These are phyloP conservation scores for Scenedesmus sp. DNA, from an alignment of 163 green algal species.

Conservation along the genomic window DNA sequence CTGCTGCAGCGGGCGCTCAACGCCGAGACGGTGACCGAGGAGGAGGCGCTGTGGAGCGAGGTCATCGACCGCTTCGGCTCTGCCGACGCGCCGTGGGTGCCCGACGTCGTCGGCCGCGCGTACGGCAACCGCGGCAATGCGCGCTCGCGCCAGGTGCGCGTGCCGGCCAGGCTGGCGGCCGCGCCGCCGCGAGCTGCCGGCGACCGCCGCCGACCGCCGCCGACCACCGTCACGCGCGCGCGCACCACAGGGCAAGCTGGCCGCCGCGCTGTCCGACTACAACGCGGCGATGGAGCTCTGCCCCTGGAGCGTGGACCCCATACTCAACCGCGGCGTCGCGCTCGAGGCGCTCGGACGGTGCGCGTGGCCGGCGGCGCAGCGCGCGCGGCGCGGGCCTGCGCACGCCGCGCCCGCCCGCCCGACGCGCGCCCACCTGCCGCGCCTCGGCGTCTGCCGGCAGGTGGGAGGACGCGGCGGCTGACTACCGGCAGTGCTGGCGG, in stretches of 20 bases:
- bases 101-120: slow-evolving; percentile 84
- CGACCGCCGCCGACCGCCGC: background rate
- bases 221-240: background rate
- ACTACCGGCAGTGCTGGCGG: slow-evolving; percentile 87
- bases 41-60: slow-evolving; percentile 83
- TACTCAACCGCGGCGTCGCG: slow-evolving; percentile 81
- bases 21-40: slow-evolving; percentile 61
- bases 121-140: slow-evolving; percentile 93
- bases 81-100: slow-evolving; percentile 73
- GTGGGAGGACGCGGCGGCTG: slow-evolving; percentile 78
- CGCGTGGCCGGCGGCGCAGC: too few relatives aligned
- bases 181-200: too few relatives aligned
- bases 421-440: too few relatives aligned
- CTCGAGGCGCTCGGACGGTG: slow-evolving; percentile 75
- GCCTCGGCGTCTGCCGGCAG: slow-evolving; percentile 14
- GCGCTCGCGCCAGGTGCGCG: slow-evolving; percentile 60
- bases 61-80: slow-evolving; percentile 63
- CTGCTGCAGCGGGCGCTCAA: slow-evolving; percentile 84
- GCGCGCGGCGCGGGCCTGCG: too few relatives aligned
- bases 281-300: slow-evolving; percentile 82
- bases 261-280: slow-evolving; percentile 83
- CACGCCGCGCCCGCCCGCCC: too few relatives aligned
- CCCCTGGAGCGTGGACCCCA: slow-evolving; percentile 71
- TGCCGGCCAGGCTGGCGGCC: background rate
- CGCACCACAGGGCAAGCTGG: slow-evolving; percentile 71